Percentiles rank a stretch among this genome's conserved stretches.
Conservation (phyloP, 305 asterid genomes). For the Solanum hybrid region DNA sequence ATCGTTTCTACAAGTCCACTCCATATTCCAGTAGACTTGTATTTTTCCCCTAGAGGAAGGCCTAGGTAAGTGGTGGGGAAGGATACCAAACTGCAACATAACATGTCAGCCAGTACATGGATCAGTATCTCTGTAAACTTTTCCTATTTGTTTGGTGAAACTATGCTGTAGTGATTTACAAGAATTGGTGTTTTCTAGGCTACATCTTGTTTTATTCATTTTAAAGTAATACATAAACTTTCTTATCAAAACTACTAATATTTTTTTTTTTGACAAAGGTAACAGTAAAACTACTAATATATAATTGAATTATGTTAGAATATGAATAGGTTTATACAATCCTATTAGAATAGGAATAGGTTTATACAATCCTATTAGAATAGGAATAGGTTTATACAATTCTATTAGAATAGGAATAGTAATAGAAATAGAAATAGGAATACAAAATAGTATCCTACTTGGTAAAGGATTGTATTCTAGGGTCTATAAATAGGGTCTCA, state of each 20-base stretch:
- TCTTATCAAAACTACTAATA: background rate
- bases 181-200: background rate
- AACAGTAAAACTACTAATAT: background rate
- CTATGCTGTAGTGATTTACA: background rate
- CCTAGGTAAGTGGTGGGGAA: background rate
- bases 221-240: background rate
- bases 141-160: background rate
- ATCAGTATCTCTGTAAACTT: background rate
- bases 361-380: no score
- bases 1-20: background rate
- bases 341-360: no score
- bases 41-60: background rate
- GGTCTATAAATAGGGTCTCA: no score
- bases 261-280: no score
- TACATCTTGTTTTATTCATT: background rate
- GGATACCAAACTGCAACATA: background rate
- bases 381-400: no score
- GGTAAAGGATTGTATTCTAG: no score
- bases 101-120: background rate
- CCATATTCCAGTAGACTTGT: background rate
- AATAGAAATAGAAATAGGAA: no score
- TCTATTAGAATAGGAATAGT: no score
- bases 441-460: no score
- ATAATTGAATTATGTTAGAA: background rate
- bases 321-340: no score